These are phyloP conservation scores for Cladosporium austrohemisphaericum DNA, from an alignment of 2,329 filamentous ascomycete species.

Conservation along the genomic window DNA sequence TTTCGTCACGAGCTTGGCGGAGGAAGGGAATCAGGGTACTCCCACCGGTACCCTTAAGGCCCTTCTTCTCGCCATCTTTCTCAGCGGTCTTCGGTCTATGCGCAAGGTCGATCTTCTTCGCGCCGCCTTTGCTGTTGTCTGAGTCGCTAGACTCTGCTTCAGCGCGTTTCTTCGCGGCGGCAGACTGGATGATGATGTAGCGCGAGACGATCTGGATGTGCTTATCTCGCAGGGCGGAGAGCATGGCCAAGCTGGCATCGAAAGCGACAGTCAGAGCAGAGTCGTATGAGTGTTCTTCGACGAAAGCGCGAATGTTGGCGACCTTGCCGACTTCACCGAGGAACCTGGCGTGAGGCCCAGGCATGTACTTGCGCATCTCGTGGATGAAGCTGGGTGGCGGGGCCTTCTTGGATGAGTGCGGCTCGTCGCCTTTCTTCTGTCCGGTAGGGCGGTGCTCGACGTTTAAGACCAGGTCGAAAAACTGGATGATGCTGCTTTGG, in stretches of 20 bases:
- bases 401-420: constrained; percentile 42
- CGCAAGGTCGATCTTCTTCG: constrained; percentile 57
- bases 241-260: constrained; percentile 80
- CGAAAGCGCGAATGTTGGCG: constrained; percentile 83
- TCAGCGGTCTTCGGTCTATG: constrained; percentile 13
- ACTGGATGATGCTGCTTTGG: constrained; percentile 93
- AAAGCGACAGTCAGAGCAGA: constrained; percentile 72
- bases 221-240: constrained; percentile 78
- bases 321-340: constrained; percentile 73
- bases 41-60: constrained; percentile 84
- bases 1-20: constrained; percentile 95
- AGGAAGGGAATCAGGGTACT: constrained; percentile 92
- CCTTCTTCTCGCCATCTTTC: constrained; percentile 41
- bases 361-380: constrained; percentile 98
- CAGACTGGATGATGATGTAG: constrained; percentile 88
- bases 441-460: constrained; percentile 89
- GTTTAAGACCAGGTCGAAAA: constrained; percentile 89
- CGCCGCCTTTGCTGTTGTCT: constrained; percentile 32
- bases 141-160: constrained; percentile 42
- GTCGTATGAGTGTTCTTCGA: constrained; percentile 60
- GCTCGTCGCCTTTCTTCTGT: constrained; percentile 49
- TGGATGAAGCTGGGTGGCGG: constrained; percentile 75
- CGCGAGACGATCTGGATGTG: constrained; percentile 95
- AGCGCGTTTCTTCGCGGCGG: constrained; percentile 54
- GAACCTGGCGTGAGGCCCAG: constrained; percentile 84